Evolutionary conservation across 1,284 basidiomycete genomes (phyloP).

Genomic region (Schizopora paradoxa): DNA sequence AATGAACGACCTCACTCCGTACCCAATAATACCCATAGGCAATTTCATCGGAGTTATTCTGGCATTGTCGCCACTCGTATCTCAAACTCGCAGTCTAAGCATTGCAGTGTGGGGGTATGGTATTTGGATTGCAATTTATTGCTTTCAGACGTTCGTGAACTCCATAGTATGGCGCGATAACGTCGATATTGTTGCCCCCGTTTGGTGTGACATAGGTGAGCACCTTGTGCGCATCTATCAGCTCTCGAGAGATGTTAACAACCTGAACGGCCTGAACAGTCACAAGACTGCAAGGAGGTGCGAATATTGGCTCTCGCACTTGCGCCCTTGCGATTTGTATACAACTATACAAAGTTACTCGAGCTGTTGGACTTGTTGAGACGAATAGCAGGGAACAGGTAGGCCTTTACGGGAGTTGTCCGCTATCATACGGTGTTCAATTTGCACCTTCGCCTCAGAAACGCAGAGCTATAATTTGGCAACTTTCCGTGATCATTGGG

Average conservation of each 20-base stretch:
- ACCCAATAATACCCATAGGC: neutral
- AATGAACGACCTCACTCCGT: too few species aligned
- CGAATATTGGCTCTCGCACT: too few species aligned
- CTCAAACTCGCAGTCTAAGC: neutral
- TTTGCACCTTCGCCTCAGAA: too few species aligned
- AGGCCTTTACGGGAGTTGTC: too few species aligned
- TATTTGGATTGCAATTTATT: constrained; percentile 17
- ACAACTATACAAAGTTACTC: too few species aligned
- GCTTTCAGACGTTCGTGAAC: constrained; percentile 17
- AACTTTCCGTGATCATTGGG: constrained; percentile 39
- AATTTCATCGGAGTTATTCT: neutral
- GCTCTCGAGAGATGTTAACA: too few species aligned
- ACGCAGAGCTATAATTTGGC: constrained; percentile 36
- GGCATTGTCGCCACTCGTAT: neutral
- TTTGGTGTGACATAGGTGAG: constrained; percentile 19
- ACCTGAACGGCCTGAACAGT: too few species aligned
- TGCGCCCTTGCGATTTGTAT: too few species aligned
- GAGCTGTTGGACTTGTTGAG: too few species aligned
- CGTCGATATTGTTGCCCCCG: constrained; percentile 14
- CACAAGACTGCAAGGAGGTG: too few species aligned
- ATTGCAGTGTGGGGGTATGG: neutral
- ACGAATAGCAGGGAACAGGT: too few species aligned
- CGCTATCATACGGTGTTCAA: too few species aligned
- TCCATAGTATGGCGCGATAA: constrained; percentile 19
- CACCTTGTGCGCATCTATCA: neutral